Percentiles rank a stretch among this genome's conserved stretches.
Conservation (phyloP, 352 stramenopile species). For the Pythium aphanidermatum region DNA sequence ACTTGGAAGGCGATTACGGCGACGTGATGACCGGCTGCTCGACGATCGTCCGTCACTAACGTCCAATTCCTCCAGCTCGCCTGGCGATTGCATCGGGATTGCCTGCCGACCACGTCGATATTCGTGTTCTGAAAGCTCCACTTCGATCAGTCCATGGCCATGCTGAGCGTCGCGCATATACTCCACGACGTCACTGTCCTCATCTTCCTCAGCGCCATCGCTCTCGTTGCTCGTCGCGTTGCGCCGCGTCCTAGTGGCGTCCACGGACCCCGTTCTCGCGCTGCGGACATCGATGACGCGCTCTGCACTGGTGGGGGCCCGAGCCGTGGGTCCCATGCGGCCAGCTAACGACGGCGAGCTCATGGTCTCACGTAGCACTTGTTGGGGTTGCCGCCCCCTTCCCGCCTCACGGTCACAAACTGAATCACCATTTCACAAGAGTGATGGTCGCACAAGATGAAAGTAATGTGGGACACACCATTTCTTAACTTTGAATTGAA, state of each 20-base stretch:
- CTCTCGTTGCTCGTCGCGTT: background rate
- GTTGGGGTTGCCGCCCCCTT: no score
- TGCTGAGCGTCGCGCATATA: slow-evolving; percentile 10
- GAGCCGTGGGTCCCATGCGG: background rate
- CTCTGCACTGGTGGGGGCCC: background rate
- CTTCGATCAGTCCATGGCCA: slow-evolving; percentile 12
- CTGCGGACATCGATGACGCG: slow-evolving; percentile 19
- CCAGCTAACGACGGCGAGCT: background rate
- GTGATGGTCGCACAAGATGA: slow-evolving; percentile 8
- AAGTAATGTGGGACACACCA: no score
- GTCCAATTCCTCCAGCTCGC: slow-evolving; percentile 32
- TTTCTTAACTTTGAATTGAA: slow-evolving; percentile 1
- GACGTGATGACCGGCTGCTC: slow-evolving; percentile 10
- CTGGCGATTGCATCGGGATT: slow-evolving; percentile 66
- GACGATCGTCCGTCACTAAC: slow-evolving; percentile 10
- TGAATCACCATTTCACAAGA: slow-evolving; percentile 1
- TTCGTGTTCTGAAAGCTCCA: slow-evolving; percentile 31
- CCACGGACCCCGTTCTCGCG: slow-evolving; percentile 14
- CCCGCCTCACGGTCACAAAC: background rate
- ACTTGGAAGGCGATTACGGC: slow-evolving; percentile 20
- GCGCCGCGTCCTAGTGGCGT: background rate
- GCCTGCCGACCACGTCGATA: slow-evolving; percentile 48
- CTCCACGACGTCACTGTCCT: slow-evolving; percentile 11
- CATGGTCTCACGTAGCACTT: no score
- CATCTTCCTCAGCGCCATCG: background rate